These are phyloP conservation scores for Anthracocystis setariae DNA, from an alignment of 1,284 basidiomycete genomes.

Conservation along the genomic window DNA sequence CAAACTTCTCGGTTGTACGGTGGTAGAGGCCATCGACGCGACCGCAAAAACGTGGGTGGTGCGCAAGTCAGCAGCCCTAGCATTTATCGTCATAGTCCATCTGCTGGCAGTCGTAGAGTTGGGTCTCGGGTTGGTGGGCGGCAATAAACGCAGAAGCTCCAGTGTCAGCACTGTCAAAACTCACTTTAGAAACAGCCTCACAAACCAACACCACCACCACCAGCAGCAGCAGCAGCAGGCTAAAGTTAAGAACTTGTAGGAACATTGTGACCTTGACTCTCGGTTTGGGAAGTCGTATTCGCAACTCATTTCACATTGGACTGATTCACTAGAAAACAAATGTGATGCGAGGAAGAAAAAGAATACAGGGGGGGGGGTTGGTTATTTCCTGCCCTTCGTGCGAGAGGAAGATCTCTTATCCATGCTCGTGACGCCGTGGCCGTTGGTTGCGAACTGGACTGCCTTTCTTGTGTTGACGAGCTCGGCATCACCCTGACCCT, in stretches of 20 bases:
- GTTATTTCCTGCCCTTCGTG: conserved; percentile 30
- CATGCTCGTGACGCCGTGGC: conserved; percentile 51
- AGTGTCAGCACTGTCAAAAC: no score
- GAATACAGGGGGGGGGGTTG: no score
- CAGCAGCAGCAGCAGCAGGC: no score
- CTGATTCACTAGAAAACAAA: no score
- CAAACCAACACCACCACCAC: no score
- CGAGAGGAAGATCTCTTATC: conserved; percentile 32
- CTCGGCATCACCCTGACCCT: conserved; percentile 68
- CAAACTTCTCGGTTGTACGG: conserved; percentile 11
- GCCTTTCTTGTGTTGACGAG: conserved; percentile 62
- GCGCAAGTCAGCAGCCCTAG: not conserved
- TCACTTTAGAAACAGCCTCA: no score
- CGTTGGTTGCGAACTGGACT: conserved; percentile 56
- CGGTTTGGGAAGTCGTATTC: no score
- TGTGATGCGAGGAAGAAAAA: no score
- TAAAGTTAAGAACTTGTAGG: no score
- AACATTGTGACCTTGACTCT: no score
- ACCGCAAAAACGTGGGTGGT: conserved; percentile 6
- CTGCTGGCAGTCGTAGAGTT: conserved; percentile 16
- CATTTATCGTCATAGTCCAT: conserved; percentile 14
- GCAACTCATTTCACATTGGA: no score
- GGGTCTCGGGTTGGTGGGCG: not conserved
- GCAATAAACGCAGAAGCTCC: no score
- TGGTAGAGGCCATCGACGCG: conserved; percentile 14